Evolutionary conservation across 495 filamentous ascomycete genomes (phyloP).

Genomic region (Tetracladium marchalianum): DNA sequence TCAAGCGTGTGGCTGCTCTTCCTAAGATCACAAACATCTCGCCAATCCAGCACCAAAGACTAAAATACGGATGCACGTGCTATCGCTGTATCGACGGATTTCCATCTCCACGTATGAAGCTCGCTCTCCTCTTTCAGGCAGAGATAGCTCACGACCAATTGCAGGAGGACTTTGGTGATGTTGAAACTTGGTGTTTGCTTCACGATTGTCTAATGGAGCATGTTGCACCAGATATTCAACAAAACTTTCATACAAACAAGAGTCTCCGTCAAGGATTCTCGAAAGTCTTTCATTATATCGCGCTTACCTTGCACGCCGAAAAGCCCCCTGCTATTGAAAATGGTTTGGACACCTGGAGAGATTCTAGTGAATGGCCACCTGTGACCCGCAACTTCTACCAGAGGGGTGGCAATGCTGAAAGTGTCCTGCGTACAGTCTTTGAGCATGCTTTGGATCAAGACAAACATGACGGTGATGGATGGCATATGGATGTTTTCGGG

Average conservation of each 20-base stretch:
- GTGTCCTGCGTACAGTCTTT: slow-evolving; percentile 22
- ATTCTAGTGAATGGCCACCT: slow-evolving; percentile 20
- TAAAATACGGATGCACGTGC: slow-evolving; percentile 24
- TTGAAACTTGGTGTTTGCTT: neutral
- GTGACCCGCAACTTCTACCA: slow-evolving; percentile 18
- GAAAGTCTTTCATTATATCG: slow-evolving; percentile 19
- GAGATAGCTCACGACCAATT: slow-evolving; percentile 2
- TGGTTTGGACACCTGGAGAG: slow-evolving; percentile 11
- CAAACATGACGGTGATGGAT: slow-evolving; percentile 21
- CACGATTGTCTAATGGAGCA: no score
- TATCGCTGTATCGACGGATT: slow-evolving; percentile 24
- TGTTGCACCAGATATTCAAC: slow-evolving; percentile 19
- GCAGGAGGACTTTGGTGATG: slow-evolving; percentile 1
- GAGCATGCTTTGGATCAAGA: slow-evolving; percentile 19
- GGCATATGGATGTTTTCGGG: slow-evolving; percentile 15
- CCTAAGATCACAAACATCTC: slow-evolving; percentile 1
- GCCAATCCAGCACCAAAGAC: slow-evolving; percentile 9
- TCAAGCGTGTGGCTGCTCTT: slow-evolving; percentile 20
- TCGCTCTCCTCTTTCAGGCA: slow-evolving; percentile 14
- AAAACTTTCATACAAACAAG: slow-evolving; percentile 23
- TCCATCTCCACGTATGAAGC: slow-evolving; percentile 25
- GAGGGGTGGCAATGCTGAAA: slow-evolving; percentile 17
- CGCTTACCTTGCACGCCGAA: slow-evolving; percentile 15
- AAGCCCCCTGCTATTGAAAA: slow-evolving; percentile 17
- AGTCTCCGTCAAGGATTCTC: slow-evolving; percentile 21